phyloP scores from a whole-genome alignment of 1,284 basidiomycete species.

The Moesziomyces sp. region DNA sequence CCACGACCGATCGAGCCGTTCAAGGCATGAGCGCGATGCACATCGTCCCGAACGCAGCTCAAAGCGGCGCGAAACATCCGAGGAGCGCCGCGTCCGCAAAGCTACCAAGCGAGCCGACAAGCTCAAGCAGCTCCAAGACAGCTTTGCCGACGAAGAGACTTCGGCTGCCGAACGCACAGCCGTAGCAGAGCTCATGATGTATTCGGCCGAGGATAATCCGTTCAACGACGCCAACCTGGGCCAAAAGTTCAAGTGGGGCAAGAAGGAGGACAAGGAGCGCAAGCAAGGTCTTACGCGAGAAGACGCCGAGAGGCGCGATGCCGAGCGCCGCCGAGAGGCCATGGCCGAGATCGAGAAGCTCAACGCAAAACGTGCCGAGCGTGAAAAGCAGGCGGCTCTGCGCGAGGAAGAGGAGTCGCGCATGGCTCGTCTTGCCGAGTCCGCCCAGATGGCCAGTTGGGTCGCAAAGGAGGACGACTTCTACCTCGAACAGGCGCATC shows the following conservation, averaged over 20 bases:
- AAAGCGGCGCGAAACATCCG: constrained; percentile 46
- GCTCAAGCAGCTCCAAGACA: constrained; percentile 34
- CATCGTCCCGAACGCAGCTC: constrained; percentile 21
- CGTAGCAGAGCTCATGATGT: constrained; percentile 69
- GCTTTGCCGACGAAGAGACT: constrained; percentile 34
- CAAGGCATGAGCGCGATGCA: constrained; percentile 22
- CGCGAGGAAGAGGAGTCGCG: constrained; percentile 91
- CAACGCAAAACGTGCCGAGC: constrained; percentile 87
- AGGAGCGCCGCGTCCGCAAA: constrained; percentile 56
- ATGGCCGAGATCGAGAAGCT: constrained; percentile 87
- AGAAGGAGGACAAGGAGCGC: constrained; percentile 94
- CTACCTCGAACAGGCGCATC: constrained; percentile 91
- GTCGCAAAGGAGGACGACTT: constrained; percentile 96
- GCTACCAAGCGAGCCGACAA: constrained; percentile 51
- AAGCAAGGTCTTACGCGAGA: constrained; percentile 84
- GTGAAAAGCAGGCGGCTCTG: constrained; percentile 86
- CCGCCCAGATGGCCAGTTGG: constrained; percentile 97
- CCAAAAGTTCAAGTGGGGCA: constrained; percentile 97
- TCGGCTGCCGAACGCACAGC: constrained; percentile 52
- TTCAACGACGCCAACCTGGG: constrained; percentile 95
- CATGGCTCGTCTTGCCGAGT: constrained; percentile 88
- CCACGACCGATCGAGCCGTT: constrained; percentile 21
- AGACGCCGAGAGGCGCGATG: constrained; percentile 84
- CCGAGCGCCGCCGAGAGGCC: constrained; percentile 83
- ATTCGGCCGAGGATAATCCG: constrained; percentile 93